Conservation (phyloP, 805 yeast genomes). For the Metschnikowia amazonensis region DNA sequence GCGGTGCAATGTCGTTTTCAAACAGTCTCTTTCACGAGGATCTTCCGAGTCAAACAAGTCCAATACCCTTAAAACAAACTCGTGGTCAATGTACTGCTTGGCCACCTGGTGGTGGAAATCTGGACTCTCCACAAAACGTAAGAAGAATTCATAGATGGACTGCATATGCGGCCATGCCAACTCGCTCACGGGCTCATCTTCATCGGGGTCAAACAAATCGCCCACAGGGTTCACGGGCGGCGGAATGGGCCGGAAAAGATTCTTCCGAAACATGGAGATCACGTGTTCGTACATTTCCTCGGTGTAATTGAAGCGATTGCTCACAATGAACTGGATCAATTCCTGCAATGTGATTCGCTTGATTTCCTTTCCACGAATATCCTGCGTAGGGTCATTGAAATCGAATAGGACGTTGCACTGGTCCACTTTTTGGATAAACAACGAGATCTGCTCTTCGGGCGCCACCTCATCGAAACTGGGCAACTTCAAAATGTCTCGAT, state of each 20-base stretch:
- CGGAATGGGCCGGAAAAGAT: conserved; percentile 92
- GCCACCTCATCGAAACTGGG: conserved; percentile 85
- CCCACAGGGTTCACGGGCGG: conserved; percentile 98
- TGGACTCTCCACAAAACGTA: conserved; percentile 88
- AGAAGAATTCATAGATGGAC: conserved; percentile 88
- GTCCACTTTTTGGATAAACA: conserved; percentile 83
- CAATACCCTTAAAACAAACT: conserved; percentile 72
- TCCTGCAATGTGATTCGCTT: conserved; percentile 86
- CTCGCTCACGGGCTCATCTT: conserved; percentile 95
- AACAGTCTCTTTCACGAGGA: conserved; percentile 91
- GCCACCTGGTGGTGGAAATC: conserved; percentile 93
- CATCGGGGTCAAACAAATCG: conserved; percentile 95
- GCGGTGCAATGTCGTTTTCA: conserved; percentile 92
- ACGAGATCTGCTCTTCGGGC: conserved; percentile 71
- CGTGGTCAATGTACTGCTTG: conserved; percentile 89
- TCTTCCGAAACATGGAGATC: conserved; percentile 82
- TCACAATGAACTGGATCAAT: conserved; percentile 79
- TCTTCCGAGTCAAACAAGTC: conserved; percentile 96
- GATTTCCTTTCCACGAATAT: conserved; percentile 87
- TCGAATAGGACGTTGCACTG: conserved; percentile 95
- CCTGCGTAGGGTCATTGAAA: conserved; percentile 88
- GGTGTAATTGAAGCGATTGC: conserved; percentile 78
- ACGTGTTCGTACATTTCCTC: conserved; percentile 89
- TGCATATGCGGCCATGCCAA: conserved; percentile 99
- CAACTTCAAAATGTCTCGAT: conserved; percentile 58